Evolutionary conservation across 495 filamentous ascomycete genomes (phyloP).

Genomic region (Halenospora varia): DNA sequence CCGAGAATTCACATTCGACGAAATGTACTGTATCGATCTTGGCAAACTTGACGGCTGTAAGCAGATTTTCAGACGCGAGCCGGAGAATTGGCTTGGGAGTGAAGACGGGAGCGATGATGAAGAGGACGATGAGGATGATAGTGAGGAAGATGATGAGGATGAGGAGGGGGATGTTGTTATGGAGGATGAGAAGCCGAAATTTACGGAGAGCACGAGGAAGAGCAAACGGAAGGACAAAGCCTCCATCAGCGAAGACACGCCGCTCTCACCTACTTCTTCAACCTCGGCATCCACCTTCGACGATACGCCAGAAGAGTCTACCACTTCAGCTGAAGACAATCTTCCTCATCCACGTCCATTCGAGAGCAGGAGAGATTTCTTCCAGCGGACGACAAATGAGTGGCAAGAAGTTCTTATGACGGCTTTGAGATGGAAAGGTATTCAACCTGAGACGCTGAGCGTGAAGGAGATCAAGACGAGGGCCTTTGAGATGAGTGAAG

Average conservation of each 20-base stretch:
- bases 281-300: constrained; percentile 30
- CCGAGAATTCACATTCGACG: constrained; percentile 87
- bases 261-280: background rate
- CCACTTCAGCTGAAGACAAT: constrained; percentile 43
- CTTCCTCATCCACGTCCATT: constrained; percentile 77
- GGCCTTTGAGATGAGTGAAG: constrained; percentile 85
- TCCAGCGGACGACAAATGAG: constrained; percentile 75
- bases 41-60: constrained; percentile 89
- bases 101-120: constrained; percentile 67
- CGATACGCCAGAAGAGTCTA: constrained; percentile 44
- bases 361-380: constrained; percentile 89
- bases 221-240: constrained; percentile 45
- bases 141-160: constrained; percentile 60
- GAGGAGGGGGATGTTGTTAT: constrained; percentile 69
- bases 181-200: constrained; percentile 55
- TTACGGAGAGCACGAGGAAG: constrained; percentile 26
- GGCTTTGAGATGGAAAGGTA: constrained; percentile 54
- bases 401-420: constrained; percentile 87
- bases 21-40: constrained; percentile 86
- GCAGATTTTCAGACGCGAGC: constrained; percentile 78
- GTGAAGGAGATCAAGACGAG: constrained; percentile 89
- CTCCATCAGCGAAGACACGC: constrained; percentile 29
- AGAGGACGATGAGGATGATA: constrained; percentile 64
- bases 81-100: constrained; percentile 76
- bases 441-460: constrained; percentile 55